A percentile compares a stretch with the other conserved stretches of the same genome.
Evolutionary conservation across 164 flowering plant species (phyloP).

Genomic region (Chimonanthus praecox): DNA sequence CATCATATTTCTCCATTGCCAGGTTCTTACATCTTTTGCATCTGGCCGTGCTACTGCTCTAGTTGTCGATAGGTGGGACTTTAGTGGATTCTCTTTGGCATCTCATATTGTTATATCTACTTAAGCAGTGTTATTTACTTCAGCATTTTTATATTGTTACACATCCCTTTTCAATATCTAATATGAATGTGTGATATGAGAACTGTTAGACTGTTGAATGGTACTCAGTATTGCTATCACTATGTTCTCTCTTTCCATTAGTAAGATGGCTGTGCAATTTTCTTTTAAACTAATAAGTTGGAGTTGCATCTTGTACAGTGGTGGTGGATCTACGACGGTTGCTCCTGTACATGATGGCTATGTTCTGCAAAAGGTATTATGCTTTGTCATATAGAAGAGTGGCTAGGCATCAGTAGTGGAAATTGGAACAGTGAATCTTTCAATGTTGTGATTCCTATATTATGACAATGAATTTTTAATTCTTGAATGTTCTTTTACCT

Average conservation of each 20-base stretch:
- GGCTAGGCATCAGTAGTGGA: neutral
- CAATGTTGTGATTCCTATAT: too few relatives aligned
- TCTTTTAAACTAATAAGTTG: constrained; percentile 3
- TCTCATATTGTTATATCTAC: neutral
- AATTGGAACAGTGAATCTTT: neutral
- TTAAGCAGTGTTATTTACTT: neutral
- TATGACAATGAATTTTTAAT: too few relatives aligned
- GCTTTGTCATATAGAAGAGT: neutral
- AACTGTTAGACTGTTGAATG: too few relatives aligned
- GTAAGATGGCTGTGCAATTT: neutral
- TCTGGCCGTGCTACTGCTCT: constrained; percentile 96
- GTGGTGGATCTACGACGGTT: constrained; percentile 95
- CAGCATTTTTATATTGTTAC: neutral
- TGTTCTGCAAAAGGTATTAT: constrained; percentile 88
- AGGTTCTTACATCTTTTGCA: constrained; percentile 98
- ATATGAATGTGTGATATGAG: neutral
- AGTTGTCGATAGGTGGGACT: constrained; percentile 81
- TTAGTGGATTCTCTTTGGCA: neutral
- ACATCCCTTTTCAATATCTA: neutral
- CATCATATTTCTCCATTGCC: constrained; percentile 3
- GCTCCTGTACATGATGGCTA: constrained; percentile 97
- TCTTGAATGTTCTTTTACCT: too few relatives aligned
- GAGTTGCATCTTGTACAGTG: constrained; percentile 38
- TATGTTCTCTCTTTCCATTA: too few relatives aligned
- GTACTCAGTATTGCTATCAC: too few relatives aligned